These are phyloP conservation scores for Chlamydomonas eustigma DNA, from an alignment of 139 green algal genomes.

Conservation along the genomic window DNA sequence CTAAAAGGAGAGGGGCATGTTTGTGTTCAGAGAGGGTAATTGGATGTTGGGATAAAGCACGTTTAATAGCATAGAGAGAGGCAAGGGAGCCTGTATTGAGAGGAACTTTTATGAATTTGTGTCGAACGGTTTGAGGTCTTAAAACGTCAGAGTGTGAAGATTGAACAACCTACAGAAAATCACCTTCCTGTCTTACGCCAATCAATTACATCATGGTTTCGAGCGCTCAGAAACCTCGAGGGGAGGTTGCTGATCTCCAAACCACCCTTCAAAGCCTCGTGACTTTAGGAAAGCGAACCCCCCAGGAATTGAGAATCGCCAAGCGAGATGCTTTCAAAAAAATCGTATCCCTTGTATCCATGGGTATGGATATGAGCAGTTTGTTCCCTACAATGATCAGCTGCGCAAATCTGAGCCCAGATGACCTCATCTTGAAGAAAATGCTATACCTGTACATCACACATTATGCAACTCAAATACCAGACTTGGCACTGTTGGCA, in stretches of 20 bases:
- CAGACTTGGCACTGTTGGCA: constrained; percentile 79
- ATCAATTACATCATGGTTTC: no score
- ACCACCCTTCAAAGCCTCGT: constrained; percentile 45
- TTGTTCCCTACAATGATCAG: constrained; percentile 80
- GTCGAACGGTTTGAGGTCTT: no score
- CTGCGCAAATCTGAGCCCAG: constrained; percentile 54
- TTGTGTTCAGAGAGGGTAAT: no score
- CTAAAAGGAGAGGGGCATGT: no score
- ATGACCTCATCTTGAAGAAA: constrained; percentile 92
- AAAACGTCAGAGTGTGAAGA: no score
- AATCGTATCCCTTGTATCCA: constrained; percentile 89
- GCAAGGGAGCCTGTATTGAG: no score
- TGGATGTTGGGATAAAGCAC: no score
- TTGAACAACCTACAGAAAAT: no score
- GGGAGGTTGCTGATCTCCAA: constrained; percentile 48
- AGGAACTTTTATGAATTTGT: no score
- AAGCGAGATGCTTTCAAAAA: constrained; percentile 54
- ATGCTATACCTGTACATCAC: constrained; percentile 96
- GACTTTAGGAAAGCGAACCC: constrained; percentile 41
- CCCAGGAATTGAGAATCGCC: constrained; percentile 35
- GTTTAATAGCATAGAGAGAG: no score
- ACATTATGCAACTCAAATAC: constrained; percentile 71
- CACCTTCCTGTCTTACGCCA: no score
- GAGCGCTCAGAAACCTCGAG: constrained; percentile 38
- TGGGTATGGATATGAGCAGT: constrained; percentile 90